Evolutionary conservation across 2,329 filamentous ascomycete genomes (phyloP).

Genomic region (Calonectria ilicicola): DNA sequence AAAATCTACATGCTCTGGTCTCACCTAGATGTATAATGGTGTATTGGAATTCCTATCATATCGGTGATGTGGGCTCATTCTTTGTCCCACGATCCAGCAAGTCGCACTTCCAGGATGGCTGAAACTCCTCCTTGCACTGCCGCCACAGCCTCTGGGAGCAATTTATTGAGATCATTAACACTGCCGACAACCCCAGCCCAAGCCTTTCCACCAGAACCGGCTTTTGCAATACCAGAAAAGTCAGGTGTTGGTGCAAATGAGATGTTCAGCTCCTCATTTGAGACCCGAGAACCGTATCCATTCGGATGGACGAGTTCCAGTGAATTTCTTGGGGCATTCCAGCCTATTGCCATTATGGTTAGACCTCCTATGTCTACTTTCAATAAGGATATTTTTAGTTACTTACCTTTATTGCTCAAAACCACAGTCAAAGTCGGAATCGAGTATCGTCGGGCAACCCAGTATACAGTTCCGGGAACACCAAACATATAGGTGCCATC

Average conservation of each 20-base stretch:
- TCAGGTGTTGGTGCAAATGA: constrained; percentile 69
- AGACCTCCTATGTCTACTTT: not conserved
- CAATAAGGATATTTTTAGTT: not conserved
- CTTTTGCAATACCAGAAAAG: constrained; percentile 69
- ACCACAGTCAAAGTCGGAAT: constrained; percentile 62
- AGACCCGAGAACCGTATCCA: constrained; percentile 62
- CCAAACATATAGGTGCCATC: constrained; percentile 63
- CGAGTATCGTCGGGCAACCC: constrained; percentile 60
- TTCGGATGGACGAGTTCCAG: constrained; percentile 68
- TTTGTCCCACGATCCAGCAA: not conserved
- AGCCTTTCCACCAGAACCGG: constrained; percentile 59
- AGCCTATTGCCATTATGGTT: constrained; percentile 52
- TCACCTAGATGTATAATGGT: too few relatives aligned
- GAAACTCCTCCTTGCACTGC: not conserved
- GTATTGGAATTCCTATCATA: too few relatives aligned
- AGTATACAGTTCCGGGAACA: constrained; percentile 61
- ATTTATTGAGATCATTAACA: not conserved
- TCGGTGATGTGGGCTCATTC: not conserved
- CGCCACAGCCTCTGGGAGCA: not conserved
- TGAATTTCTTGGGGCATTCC: constrained; percentile 69
- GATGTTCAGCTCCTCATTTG: constrained; percentile 71
- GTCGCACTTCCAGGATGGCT: not conserved
- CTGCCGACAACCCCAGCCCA: not conserved
- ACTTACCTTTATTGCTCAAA: constrained; percentile 60
- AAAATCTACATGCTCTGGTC: too few relatives aligned